A percentile compares a stretch with the other conserved stretches of the same genome.
Conservation (phyloP, 1,284 basidiomycete species). For the Ceratobasidium sp. region DNA sequence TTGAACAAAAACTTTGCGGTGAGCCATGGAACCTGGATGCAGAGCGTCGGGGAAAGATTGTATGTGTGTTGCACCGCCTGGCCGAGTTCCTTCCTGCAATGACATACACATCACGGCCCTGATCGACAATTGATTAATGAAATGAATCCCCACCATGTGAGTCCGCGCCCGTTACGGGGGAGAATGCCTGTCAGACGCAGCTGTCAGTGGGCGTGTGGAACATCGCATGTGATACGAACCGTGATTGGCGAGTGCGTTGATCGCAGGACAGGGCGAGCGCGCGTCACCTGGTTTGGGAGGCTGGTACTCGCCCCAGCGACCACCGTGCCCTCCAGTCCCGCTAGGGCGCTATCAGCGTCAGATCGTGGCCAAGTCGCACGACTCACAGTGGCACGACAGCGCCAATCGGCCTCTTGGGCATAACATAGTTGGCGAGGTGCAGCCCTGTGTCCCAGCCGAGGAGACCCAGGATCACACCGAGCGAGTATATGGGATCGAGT, state of each 20-base stretch:
- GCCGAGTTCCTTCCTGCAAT: conserved; percentile 42
- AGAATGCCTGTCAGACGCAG: conserved; percentile 30
- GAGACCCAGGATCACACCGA: conserved; percentile 22
- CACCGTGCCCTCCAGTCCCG: conserved; percentile 33
- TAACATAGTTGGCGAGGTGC: conserved; percentile 31
- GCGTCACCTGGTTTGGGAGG: conserved; percentile 35
- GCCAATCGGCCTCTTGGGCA: conserved; percentile 17
- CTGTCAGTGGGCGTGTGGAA: conserved; percentile 15
- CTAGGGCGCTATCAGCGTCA: conserved; percentile 6
- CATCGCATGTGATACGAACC: neutral
- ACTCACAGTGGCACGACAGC: conserved; percentile 30
- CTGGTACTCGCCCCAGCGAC: conserved; percentile 41
- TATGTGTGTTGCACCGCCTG: conserved; percentile 38
- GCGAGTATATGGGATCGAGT: conserved; percentile 17
- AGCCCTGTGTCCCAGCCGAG: conserved; percentile 43
- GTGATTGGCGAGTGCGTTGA: conserved; percentile 47
- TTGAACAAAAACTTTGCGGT: conserved; percentile 41
- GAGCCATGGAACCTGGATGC: conserved; percentile 43
- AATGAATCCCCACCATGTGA: conserved; percentile 33
- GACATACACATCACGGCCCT: neutral
- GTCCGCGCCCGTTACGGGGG: conserved; percentile 44
- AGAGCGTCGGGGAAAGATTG: conserved; percentile 47
- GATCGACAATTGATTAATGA: neutral
- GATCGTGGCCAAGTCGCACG: neutral
- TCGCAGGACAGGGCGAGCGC: conserved; percentile 44